Evolutionary conservation across 1,284 basidiomycete genomes (phyloP), one percentile per base, ranked within the genome.

Genomic region (Takashimella tepidaria): DNA sequence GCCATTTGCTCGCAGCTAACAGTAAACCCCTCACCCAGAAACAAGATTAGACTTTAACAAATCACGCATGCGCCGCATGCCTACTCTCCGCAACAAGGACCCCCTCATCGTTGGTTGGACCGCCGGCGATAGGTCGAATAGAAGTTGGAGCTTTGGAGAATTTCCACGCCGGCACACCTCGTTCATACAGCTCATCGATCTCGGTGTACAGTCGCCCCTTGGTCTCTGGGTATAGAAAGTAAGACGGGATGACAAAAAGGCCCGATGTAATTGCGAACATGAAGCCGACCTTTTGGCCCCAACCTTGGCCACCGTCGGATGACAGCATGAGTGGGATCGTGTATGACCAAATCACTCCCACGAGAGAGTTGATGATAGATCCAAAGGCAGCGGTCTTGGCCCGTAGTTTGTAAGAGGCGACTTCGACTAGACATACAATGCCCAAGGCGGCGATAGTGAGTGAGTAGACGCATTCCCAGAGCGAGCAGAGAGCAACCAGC

Each of bases 391-490:
- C 47, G 5, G 63, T 61, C 52, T 61, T 61, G 10, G 55, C 49
- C 12, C 63, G 55, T 3, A 65, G 53, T 3, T 41, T 27, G 6
- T 51, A 45, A 5, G 55, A 41, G 6, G 55, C 45, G 19, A 46
- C 54, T 44, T 65, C 61, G 40, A 26, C 59, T 12, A 61, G 53
- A 16, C 31, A 37, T 8, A 37, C 31, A 16, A 37, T 8, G 16
- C 31, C 16, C 10, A 37, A 16, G 8, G 31, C 31, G 31, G 31
- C 31, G 31, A 37, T 8, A 37, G 31, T 37, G 48, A 55, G 6
- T 31, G 59, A 41, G 57, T 65, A 60, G 54, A 59, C 22, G 50
- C 59, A 53, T 41, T 64, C 57, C 60, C 60, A 64, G 5, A 58
- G 19, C 8, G 51, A 55, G 41, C 45, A 49, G 12, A 58, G 24